Percentiles rank a stretch among this genome's conserved stretches.
phyloP scores from a whole-genome alignment of 2,329 filamentous ascomycete genomes.

The Cryphonectria carpinicola region DNA sequence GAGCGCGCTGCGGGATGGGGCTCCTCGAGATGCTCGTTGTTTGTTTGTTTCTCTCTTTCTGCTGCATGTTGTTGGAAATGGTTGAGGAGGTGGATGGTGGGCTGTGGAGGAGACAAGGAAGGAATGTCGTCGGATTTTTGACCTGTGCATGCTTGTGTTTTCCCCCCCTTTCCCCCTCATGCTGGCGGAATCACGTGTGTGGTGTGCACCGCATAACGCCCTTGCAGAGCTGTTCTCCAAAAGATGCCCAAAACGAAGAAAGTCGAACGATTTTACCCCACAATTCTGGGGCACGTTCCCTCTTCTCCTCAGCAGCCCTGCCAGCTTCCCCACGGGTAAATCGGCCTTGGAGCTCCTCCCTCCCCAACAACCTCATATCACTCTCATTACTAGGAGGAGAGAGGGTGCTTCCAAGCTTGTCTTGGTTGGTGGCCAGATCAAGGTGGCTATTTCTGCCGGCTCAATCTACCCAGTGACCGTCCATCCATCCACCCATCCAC shows the following conservation, averaged over 20 bases:
- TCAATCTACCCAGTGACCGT: not conserved
- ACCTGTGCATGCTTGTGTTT: slow-evolving; percentile 16
- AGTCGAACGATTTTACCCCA: slow-evolving; percentile 29
- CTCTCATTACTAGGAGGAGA: too few relatives aligned
- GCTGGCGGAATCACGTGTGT: slow-evolving; percentile 23
- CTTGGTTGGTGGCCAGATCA: too few relatives aligned
- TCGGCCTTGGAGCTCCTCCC: not conserved
- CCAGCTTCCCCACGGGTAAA: slow-evolving; percentile 14
- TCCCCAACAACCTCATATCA: not conserved
- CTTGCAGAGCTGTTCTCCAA: slow-evolving; percentile 4
- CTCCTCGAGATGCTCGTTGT: not conserved
- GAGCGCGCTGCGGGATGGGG: not conserved
- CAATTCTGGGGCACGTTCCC: slow-evolving; percentile 4
- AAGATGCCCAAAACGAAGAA: slow-evolving; percentile 1
- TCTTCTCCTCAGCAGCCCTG: not conserved
- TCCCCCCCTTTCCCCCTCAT: slow-evolving; percentile 25
- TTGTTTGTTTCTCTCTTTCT: not conserved
- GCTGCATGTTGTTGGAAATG: not conserved
- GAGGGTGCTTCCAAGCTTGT: too few relatives aligned
- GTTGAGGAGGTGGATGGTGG: not conserved
- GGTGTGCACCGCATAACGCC: not conserved
- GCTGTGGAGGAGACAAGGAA: slow-evolving; percentile 5
- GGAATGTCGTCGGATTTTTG: slow-evolving; percentile 27
- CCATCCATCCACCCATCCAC: not conserved
- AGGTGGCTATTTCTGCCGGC: not conserved